phyloP scores from a whole-genome alignment of 148 eudicot genomes.

The Amaranthus palmeri region DNA sequence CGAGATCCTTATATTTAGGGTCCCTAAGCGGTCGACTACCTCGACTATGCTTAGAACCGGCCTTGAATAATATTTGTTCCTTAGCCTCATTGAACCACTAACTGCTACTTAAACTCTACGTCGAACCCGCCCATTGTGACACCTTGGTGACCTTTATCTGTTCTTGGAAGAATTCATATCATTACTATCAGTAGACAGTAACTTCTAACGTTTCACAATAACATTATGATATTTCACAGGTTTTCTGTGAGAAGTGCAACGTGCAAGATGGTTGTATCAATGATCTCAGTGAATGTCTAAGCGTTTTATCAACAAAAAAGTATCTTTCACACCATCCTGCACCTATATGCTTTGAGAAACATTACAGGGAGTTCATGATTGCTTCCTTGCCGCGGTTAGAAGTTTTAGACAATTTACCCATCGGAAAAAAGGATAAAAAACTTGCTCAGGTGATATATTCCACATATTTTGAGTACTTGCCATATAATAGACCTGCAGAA shows the following conservation, averaged over 20 bases:
- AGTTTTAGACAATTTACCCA: constrained; percentile 67
- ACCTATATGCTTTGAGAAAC: constrained; percentile 77
- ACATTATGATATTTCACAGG: constrained; percentile 27
- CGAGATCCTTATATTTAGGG: too few relatives aligned
- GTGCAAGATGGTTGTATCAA: constrained; percentile 32
- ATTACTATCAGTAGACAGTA: too few relatives aligned
- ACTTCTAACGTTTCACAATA: too few relatives aligned
- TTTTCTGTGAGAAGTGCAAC: constrained; percentile 18
- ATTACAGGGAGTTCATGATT: constrained; percentile 74
- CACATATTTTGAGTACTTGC: constrained; percentile 55
- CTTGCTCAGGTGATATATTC: constrained; percentile 40
- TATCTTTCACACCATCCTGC: constrained; percentile 69
- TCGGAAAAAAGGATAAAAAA: constrained; percentile 43
- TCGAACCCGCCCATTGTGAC: too few relatives aligned
- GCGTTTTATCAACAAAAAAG: constrained; percentile 22
- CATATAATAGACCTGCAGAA: constrained; percentile 41
- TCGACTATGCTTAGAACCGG: too few relatives aligned
- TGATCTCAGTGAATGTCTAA: constrained; percentile 13
- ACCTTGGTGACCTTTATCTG: too few relatives aligned
- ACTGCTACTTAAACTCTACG: too few relatives aligned
- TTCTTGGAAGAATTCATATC: too few relatives aligned
- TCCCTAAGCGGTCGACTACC: too few relatives aligned
- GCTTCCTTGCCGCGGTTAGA: constrained; percentile 59
- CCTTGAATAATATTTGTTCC: too few relatives aligned
- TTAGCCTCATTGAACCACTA: too few relatives aligned